Percentiles rank a stretch among this genome's conserved stretches.
These are phyloP conservation scores for Chaetomium cochliodes DNA, from an alignment of 495 filamentous ascomycete genomes.

Conservation along the genomic window DNA sequence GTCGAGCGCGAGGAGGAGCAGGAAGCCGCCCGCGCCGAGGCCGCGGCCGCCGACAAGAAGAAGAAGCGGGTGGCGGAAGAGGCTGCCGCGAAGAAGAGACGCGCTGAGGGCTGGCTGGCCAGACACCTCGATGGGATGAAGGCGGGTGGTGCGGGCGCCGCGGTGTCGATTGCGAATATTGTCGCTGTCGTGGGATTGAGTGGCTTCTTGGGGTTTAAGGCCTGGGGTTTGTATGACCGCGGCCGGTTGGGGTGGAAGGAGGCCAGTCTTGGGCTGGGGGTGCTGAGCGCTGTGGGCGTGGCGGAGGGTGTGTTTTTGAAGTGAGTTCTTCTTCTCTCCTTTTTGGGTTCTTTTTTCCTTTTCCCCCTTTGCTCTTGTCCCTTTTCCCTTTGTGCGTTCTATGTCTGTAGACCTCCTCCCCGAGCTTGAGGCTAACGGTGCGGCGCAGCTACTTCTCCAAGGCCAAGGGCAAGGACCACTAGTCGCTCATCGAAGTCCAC, in stretches of 20 bases:
- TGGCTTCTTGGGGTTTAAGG: constrained; percentile 48
- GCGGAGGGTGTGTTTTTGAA: constrained; percentile 44
- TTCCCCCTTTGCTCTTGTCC: neutral
- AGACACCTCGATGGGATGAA: constrained; percentile 33
- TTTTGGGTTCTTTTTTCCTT: too few relatives aligned
- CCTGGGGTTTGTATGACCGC: constrained; percentile 53
- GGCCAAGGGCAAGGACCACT: constrained; percentile 36
- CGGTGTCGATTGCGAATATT: constrained; percentile 42
- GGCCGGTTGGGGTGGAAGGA: constrained; percentile 71
- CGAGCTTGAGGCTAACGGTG: neutral
- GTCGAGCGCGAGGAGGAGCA: constrained; percentile 52
- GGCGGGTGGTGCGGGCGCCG: constrained; percentile 35
- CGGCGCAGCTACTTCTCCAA: constrained; percentile 33
- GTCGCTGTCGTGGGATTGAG: constrained; percentile 46
- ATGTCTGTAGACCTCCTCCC: too few relatives aligned
- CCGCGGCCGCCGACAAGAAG: constrained; percentile 34
- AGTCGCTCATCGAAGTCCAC: neutral
- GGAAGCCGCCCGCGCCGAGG: too few relatives aligned
- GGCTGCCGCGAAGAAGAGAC: constrained; percentile 50
- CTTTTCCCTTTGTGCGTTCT: neutral
- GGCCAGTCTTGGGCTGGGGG: constrained; percentile 62
- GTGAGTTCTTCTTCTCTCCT: constrained; percentile 32
- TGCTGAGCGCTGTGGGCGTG: constrained; percentile 41
- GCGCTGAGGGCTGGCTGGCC: constrained; percentile 43
- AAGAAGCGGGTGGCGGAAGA: constrained; percentile 11